These are phyloP conservation scores for Clitoria ternatea DNA, from an alignment of 306 rosid species.

Conservation along the genomic window DNA sequence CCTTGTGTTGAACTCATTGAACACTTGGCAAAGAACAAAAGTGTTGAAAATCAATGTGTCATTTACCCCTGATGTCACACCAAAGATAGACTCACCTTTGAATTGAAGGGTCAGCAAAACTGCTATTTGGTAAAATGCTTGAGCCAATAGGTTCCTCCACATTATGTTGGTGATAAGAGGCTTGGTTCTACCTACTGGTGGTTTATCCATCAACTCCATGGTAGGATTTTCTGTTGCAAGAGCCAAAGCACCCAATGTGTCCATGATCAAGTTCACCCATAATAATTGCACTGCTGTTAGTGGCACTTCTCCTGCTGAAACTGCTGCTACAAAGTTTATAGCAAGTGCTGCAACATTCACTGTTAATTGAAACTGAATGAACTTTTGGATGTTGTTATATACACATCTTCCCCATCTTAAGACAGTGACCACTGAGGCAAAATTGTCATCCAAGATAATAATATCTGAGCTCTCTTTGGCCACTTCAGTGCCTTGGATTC, in stretches of 20 bases:
- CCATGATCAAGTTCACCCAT: constrained; percentile 39
- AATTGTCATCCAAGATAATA: constrained; percentile 33
- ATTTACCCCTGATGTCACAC: constrained; percentile 26
- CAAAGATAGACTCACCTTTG: constrained; percentile 31
- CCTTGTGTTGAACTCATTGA: constrained; percentile 37
- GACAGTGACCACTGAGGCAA: constrained; percentile 30
- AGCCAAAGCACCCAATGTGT: constrained; percentile 36
- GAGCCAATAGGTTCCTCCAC: constrained; percentile 36
- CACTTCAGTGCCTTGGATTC: constrained; percentile 38
- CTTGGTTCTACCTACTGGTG: constrained; percentile 30
- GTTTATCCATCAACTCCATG: constrained; percentile 25
- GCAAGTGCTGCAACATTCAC: constrained; percentile 35
- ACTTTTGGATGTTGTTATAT: constrained; percentile 34
- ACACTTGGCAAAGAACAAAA: constrained; percentile 38
- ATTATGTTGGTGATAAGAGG: constrained; percentile 33
- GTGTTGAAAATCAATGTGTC: constrained; percentile 38
- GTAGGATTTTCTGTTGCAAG: constrained; percentile 35
- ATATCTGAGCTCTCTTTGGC: constrained; percentile 41
- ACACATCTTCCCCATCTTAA: constrained; percentile 40
- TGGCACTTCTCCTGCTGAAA: constrained; percentile 35
- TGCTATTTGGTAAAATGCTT: constrained; percentile 30
- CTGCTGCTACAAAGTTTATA: constrained; percentile 33
- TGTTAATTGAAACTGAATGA: constrained; percentile 34
- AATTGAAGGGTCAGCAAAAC: constrained; percentile 32
- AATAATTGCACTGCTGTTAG: constrained; percentile 31